phyloP scores from a whole-genome alignment of 768 basidiomycete species.

The Lactifluus piperatus region DNA sequence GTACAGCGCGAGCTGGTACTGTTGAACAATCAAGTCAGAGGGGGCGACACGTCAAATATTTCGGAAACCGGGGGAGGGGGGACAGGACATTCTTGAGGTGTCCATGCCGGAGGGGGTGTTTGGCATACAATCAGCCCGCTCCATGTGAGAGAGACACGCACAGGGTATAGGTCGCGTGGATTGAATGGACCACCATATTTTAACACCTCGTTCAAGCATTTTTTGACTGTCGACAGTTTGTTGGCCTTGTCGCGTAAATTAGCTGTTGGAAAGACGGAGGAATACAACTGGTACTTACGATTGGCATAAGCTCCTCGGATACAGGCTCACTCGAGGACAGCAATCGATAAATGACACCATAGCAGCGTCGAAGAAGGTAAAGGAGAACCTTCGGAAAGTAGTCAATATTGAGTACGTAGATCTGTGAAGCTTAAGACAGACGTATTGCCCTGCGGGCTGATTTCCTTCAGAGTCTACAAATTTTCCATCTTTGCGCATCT shows the following conservation, averaged over 20 bases:
- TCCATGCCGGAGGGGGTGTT: background rate
- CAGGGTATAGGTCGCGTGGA: constrained; percentile 88
- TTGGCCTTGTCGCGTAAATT: constrained; percentile 57
- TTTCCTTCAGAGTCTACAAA: constrained; percentile 93
- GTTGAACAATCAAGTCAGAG: constrained; percentile 8
- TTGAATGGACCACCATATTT: constrained; percentile 93
- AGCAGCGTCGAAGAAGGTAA: constrained; percentile 89
- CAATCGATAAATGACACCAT: constrained; percentile 89
- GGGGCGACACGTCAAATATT: background rate
- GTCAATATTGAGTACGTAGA: constrained; percentile 2
- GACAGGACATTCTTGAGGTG: constrained; percentile 1
- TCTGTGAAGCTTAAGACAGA: constrained; percentile 32
- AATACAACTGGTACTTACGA: constrained; percentile 40
- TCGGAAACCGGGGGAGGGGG: background rate
- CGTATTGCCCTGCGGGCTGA: constrained; percentile 90
- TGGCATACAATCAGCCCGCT: background rate
- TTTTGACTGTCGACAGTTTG: constrained; percentile 93
- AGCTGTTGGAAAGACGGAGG: background rate
- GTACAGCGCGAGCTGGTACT: constrained; percentile 92
- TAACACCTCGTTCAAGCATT: constrained; percentile 90
- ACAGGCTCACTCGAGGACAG: constrained; percentile 95
- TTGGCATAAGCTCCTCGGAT: constrained; percentile 95
- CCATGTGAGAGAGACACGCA: constrained; percentile 32
- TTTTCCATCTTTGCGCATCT: constrained; percentile 94
- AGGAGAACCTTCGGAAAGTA: constrained; percentile 63